Evolutionary conservation across 768 basidiomycete species (phyloP).

Genomic region (Psilocybe subaeruginosa): DNA sequence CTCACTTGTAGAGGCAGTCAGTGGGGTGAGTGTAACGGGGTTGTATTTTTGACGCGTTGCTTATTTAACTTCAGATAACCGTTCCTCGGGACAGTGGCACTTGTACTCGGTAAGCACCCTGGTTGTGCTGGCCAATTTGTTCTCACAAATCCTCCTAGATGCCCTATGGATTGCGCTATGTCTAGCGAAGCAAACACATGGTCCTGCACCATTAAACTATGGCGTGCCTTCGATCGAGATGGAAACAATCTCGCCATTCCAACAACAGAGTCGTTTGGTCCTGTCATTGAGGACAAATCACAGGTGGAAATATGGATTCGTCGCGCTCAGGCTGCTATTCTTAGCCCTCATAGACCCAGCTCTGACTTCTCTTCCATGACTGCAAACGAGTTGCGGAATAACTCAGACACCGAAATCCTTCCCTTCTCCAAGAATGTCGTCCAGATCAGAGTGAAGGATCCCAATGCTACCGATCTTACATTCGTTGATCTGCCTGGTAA

Average conservation of each 20-base stretch:
- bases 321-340: slow-evolving; percentile 61
- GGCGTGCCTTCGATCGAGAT: slow-evolving; percentile 11
- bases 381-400: slow-evolving; percentile 21
- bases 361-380: slow-evolving; percentile 29
- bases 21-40: slow-evolving; percentile 40
- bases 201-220: slow-evolving; percentile 40
- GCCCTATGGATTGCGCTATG: slow-evolving; percentile 58
- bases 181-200: slow-evolving; percentile 29
- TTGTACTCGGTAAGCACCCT: slow-evolving; percentile 48
- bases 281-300: slow-evolving; percentile 37
- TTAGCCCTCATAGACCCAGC: slow-evolving; percentile 42
- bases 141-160: slow-evolving; percentile 30
- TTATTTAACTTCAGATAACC: slow-evolving; percentile 43
- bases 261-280: slow-evolving; percentile 40
- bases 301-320: slow-evolving; percentile 57
- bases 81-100: slow-evolving; percentile 67
- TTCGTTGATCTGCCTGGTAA: slow-evolving; percentile 60
- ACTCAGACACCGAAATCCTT: neutral
- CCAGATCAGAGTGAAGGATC: slow-evolving; percentile 46
- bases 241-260: slow-evolving; percentile 26
- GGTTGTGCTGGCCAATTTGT: neutral
- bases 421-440: slow-evolving; percentile 47
- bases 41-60: neutral
- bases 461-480: slow-evolving; percentile 46
- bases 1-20: slow-evolving; percentile 60